Evolutionary conservation across 805 yeast genomes (phyloP).

Genomic region (Candida peoriensis): DNA sequence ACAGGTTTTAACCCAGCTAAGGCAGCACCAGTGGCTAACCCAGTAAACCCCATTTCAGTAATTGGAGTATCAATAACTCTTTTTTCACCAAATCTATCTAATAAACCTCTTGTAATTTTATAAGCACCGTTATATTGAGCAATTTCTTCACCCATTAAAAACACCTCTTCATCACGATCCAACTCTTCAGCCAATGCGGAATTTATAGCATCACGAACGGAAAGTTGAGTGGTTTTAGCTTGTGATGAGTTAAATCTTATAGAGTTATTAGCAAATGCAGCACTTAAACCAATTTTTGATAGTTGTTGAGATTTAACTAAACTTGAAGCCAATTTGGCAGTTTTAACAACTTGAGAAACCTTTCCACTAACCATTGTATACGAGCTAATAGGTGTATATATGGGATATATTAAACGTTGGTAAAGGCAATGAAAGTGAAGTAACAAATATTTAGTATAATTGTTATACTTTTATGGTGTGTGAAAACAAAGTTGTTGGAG

Average conservation of each 20-base stretch:
- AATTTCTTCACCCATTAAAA: slow-evolving; percentile 98
- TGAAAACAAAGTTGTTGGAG: no score
- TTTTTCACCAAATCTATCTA: slow-evolving; percentile 75
- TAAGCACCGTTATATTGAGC: slow-evolving; percentile 99
- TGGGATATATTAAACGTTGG: no score
- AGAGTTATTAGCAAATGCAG: no score
- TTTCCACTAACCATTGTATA: no score
- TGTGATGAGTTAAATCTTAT: slow-evolving; percentile 19
- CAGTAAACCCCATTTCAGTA: slow-evolving; percentile 99
- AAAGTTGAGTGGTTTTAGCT: slow-evolving; percentile 47
- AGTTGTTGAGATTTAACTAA: slow-evolving; percentile 7
- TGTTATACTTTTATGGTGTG: no score
- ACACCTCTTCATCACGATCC: slow-evolving; percentile 91
- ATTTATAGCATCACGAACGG: slow-evolving; percentile 97
- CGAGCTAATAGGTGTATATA: no score
- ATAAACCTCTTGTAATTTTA: slow-evolving; percentile 90
- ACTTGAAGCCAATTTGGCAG: slow-evolving; percentile 5
- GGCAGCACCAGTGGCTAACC: slow-evolving; percentile 81
- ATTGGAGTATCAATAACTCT: slow-evolving; percentile 87
- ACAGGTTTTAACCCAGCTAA: slow-evolving; percentile 86
- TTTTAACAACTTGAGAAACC: no score
- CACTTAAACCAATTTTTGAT: no score
- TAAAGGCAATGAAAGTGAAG: no score
- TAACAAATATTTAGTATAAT: no score
- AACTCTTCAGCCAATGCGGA: slow-evolving; percentile 94